phyloP scores from a whole-genome alignment of 257 asterid genomes.

The Lycium ferocissimum region DNA sequence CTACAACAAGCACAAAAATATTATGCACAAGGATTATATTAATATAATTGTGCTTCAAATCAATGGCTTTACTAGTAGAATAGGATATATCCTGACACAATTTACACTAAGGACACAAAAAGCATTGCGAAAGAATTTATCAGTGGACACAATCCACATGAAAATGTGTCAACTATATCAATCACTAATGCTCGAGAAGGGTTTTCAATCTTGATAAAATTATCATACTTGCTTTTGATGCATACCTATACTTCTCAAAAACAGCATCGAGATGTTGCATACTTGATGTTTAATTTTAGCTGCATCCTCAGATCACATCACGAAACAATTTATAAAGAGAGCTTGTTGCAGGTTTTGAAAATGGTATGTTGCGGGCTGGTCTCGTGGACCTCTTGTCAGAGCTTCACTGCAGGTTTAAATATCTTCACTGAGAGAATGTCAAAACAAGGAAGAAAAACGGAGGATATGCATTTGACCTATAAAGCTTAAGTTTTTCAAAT shows the following conservation, averaged over 20 bases:
- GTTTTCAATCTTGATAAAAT: slow-evolving; percentile 7
- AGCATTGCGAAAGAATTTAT: too few species aligned
- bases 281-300: slow-evolving; percentile 15
- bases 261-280: neutral
- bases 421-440: slow-evolving; percentile 30
- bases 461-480: slow-evolving; percentile 18
- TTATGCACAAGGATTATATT: too few species aligned
- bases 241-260: neutral
- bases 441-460: slow-evolving; percentile 21
- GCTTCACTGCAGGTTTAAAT: slow-evolving; percentile 84
- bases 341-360: slow-evolving; percentile 71
- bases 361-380: slow-evolving; percentile 99
- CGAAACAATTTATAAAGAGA: too few species aligned
- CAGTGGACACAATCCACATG: too few species aligned
- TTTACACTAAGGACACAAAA: too few species aligned
- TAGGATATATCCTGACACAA: too few species aligned
- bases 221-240: slow-evolving; percentile 8
- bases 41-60: too few species aligned
- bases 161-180: slow-evolving; percentile 68
- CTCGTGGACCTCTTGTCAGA: slow-evolving; percentile 99
- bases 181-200: slow-evolving; percentile 80
- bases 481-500: too few species aligned
- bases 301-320: slow-evolving; percentile 24
- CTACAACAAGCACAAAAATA: too few species aligned
- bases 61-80: neutral